Evolutionary conservation across 148 eudicot species (phyloP).

Genomic region (Chenopodium quinoa): DNA sequence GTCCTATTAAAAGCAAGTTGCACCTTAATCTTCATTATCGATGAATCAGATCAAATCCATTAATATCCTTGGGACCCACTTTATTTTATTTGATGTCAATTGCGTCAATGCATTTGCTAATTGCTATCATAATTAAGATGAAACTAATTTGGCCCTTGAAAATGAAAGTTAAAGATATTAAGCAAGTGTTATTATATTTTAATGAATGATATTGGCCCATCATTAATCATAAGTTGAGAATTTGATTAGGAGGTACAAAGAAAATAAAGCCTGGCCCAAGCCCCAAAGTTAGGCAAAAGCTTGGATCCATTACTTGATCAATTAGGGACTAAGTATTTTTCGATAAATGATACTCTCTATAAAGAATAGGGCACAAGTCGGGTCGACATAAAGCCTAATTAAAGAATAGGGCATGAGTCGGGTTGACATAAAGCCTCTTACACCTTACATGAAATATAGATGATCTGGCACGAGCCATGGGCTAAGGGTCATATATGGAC

Average conservation of each 20-base stretch:
- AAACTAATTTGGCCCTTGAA: background rate
- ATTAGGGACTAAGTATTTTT: too few relatives aligned
- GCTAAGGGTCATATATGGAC: too few relatives aligned
- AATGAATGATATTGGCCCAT: background rate
- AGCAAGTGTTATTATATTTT: background rate
- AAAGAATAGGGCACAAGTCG: too few relatives aligned
- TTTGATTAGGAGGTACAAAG: background rate
- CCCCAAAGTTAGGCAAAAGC: background rate
- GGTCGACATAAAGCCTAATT: too few relatives aligned
- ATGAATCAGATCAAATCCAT: constrained; percentile 6
- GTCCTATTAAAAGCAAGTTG: constrained; percentile 9
- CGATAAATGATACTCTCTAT: too few relatives aligned
- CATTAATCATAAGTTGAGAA: background rate
- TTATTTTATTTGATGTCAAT: background rate
- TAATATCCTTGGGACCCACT: background rate
- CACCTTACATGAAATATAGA: too few relatives aligned
- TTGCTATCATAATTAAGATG: background rate
- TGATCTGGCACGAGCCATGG: too few relatives aligned
- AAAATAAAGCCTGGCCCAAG: background rate
- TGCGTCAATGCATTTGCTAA: background rate
- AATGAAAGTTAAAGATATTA: background rate
- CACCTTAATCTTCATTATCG: constrained; percentile 10
- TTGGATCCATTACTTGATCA: too few relatives aligned
- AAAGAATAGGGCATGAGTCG: too few relatives aligned
- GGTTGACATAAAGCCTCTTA: too few relatives aligned